These are phyloP conservation scores for Colletotrichum eremochloae DNA, from an alignment of 2,329 filamentous ascomycete genomes.

Conservation along the genomic window DNA sequence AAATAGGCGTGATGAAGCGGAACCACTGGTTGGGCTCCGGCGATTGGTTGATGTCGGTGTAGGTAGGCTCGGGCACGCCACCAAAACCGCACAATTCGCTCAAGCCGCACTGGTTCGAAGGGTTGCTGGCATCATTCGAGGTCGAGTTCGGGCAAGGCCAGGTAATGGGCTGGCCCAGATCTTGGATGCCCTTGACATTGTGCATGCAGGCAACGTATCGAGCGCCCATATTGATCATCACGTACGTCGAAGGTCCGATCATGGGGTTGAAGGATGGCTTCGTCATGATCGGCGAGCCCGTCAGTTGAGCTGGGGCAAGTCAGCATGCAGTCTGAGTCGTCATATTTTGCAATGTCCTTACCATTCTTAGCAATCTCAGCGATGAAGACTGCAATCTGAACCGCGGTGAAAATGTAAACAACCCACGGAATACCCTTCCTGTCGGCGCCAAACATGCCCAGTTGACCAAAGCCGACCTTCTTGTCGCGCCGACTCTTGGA, in stretches of 20 bases:
- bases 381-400: constrained; percentile 89
- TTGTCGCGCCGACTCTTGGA: constrained; percentile 48
- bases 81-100: constrained; percentile 87
- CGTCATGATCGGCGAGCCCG: constrained; percentile 82
- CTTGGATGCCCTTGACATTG: constrained; percentile 76
- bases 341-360: constrained; percentile 59
- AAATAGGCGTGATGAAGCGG: constrained; percentile 95
- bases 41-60: constrained; percentile 63
- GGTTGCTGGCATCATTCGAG: constrained; percentile 62
- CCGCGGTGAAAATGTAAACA: constrained; percentile 81
- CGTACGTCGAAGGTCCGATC: constrained; percentile 92
- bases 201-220: constrained; percentile 97
- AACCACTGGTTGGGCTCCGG: constrained; percentile 93
- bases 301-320: constrained; percentile 72
- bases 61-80: constrained; percentile 77
- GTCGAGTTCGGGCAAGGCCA: constrained; percentile 90
- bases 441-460: constrained; percentile 70
- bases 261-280: constrained; percentile 94
- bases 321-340: neutral
- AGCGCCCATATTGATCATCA: constrained; percentile 97
- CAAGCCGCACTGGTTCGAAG: constrained; percentile 75
- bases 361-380: constrained; percentile 88
- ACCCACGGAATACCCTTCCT: constrained; percentile 79
- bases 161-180: constrained; percentile 59
- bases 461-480: constrained; percentile 68